phyloP scores from a whole-genome alignment of 257 asterid species.

The Ophiorrhiza pumila region DNA sequence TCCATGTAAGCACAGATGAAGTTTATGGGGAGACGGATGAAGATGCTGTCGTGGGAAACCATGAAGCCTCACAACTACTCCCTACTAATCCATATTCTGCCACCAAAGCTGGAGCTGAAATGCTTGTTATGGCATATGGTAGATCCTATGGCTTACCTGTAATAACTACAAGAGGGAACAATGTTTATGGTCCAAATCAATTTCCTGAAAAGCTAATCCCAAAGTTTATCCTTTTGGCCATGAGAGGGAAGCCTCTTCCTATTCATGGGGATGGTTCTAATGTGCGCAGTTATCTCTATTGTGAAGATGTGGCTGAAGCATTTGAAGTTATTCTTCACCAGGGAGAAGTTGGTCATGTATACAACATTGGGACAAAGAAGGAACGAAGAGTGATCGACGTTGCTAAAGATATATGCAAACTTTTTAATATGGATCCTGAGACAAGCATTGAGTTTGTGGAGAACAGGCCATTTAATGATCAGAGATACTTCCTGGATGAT shows the following conservation, averaged over 20 bases:
- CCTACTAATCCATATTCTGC: slow-evolving; percentile 98
- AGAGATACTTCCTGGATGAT: slow-evolving; percentile 94
- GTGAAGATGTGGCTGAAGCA: slow-evolving; percentile 99
- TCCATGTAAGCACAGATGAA: slow-evolving; percentile 99
- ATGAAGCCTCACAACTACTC: slow-evolving; percentile 94
- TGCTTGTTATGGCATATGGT: slow-evolving; percentile 99
- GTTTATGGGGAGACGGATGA: slow-evolving; percentile 98
- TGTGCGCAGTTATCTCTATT: slow-evolving; percentile 87
- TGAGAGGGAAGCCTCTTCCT: slow-evolving; percentile 84
- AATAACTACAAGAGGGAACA: slow-evolving; percentile 86
- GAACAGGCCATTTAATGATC: slow-evolving; percentile 95
- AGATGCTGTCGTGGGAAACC: slow-evolving; percentile 95
- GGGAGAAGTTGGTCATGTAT: slow-evolving; percentile 95
- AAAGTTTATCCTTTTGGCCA: slow-evolving; percentile 85
- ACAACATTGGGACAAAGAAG: slow-evolving; percentile 89
- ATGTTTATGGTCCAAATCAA: slow-evolving; percentile 92
- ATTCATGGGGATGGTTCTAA: slow-evolving; percentile 97
- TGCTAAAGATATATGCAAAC: slow-evolving; percentile 78
- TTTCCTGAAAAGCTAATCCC: slow-evolving; percentile 96
- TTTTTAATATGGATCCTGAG: slow-evolving; percentile 74
- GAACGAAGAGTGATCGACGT: slow-evolving; percentile 94
- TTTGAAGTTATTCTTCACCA: slow-evolving; percentile 85
- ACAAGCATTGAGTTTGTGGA: slow-evolving; percentile 75
- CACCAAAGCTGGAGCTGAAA: slow-evolving; percentile 97
- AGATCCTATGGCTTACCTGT: slow-evolving; percentile 92